These are phyloP conservation scores for Jamesozyma rosinii DNA, from an alignment of 805 yeast species.

Conservation along the genomic window DNA sequence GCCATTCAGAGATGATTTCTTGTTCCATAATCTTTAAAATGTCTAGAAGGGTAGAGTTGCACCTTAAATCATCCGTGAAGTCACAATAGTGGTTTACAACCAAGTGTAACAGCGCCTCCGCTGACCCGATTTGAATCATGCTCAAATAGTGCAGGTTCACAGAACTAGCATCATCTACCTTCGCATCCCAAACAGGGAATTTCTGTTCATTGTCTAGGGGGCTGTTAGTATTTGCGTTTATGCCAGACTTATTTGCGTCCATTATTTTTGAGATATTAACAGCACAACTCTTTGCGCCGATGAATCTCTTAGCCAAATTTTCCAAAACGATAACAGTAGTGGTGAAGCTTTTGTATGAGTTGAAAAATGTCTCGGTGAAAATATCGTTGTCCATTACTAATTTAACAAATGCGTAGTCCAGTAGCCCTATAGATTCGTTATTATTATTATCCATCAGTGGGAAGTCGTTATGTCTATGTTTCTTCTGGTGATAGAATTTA, in stretches of 20 bases:
- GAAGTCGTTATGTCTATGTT: background rate
- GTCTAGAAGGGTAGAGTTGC: slow-evolving; percentile 52
- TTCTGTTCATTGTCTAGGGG: background rate
- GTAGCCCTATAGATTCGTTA: slow-evolving; percentile 14
- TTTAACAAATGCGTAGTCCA: slow-evolving; percentile 36
- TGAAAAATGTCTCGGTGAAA: slow-evolving; percentile 59
- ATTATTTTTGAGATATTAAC: slow-evolving; percentile 37
- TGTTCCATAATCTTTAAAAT: slow-evolving; percentile 59
- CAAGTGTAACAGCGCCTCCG: slow-evolving; percentile 66
- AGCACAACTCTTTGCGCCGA: slow-evolving; percentile 57
- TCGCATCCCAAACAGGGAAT: slow-evolving; percentile 54
- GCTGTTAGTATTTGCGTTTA: background rate
- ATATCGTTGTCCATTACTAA: slow-evolving; percentile 55
- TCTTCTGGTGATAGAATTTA: slow-evolving; percentile 30
- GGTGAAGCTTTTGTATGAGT: slow-evolving; percentile 59
- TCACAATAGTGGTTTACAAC: slow-evolving; percentile 66
- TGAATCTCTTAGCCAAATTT: slow-evolving; percentile 45
- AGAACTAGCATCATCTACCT: slow-evolving; percentile 34
- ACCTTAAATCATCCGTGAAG: slow-evolving; percentile 57
- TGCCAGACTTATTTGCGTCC: slow-evolving; percentile 9
- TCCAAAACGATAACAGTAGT: slow-evolving; percentile 46
- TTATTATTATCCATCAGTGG: background rate
- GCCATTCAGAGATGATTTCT: slow-evolving; percentile 50
- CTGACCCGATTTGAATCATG: slow-evolving; percentile 71
- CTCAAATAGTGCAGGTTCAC: slow-evolving; percentile 60